These are phyloP conservation scores for Dillenia suffruticosa DNA, from an alignment of 164 flowering plant species.

Conservation along the genomic window DNA sequence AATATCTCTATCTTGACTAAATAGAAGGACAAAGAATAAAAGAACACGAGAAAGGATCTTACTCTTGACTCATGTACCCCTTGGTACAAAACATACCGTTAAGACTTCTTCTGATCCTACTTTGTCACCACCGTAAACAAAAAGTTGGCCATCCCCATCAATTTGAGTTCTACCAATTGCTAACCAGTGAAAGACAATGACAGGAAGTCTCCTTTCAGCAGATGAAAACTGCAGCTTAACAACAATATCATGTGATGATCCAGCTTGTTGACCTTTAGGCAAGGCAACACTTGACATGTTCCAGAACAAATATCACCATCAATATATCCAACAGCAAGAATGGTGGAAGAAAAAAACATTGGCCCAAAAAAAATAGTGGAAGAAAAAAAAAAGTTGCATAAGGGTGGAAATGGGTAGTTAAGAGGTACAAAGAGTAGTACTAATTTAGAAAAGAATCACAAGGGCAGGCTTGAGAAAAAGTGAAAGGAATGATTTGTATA, in stretches of 20 bases:
- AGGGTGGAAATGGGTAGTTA: no score
- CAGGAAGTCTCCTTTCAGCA: conserved; percentile 74
- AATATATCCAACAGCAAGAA: conserved; percentile 83
- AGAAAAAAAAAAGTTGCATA: no score
- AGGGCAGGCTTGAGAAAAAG: no score
- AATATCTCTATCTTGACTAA: no score
- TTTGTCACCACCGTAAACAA: conserved; percentile 91
- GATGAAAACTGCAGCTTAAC: conserved; percentile 78
- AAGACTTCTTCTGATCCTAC: conserved; percentile 90
- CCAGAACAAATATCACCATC: conserved; percentile 97
- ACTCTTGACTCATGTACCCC: no score
- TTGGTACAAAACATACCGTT: conserved; percentile 43
- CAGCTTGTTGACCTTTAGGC: conserved; percentile 33
- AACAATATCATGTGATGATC: conserved; percentile 40
- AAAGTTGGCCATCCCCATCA: conserved; percentile 52
- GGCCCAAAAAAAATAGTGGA: no score
- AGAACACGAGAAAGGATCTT: no score
- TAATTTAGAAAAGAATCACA: no score
- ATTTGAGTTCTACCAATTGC: conserved; percentile 28
- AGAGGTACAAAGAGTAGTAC: no score
- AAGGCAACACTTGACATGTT: conserved; percentile 39
- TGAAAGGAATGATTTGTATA: no score
- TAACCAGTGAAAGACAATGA: conserved; percentile 79
- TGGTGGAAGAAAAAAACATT: conserved; percentile 12
- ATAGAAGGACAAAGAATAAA: no score